These are phyloP conservation scores for Verticillium klebahnii DNA, from an alignment of 2,329 filamentous ascomycete genomes.

Conservation along the genomic window DNA sequence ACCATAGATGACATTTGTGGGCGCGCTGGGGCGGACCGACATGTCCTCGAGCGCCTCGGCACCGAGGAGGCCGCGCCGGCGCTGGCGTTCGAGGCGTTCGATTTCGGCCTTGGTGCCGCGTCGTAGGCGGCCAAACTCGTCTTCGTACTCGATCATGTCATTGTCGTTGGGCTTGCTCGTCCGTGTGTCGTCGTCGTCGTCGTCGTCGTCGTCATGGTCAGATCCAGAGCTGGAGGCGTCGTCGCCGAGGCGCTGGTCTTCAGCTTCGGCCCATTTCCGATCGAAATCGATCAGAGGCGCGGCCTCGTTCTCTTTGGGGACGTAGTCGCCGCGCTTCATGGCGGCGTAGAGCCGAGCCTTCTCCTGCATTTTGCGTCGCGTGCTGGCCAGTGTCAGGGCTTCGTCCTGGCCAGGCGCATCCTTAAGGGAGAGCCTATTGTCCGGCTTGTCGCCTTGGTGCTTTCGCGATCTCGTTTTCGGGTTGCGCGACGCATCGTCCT, in stretches of 20 bases:
- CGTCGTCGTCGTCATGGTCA: conserved; percentile 34
- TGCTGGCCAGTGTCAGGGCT: conserved; percentile 63
- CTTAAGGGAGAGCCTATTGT: conserved; percentile 44
- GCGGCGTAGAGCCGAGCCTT: conserved; percentile 85
- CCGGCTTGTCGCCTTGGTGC: conserved; percentile 17
- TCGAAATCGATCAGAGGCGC: conserved; percentile 87
- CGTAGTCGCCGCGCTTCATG: conserved; percentile 84
- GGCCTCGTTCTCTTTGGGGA: conserved; percentile 59
- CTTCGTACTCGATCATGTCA: conserved; percentile 78
- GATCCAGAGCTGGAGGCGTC: conserved; percentile 50
- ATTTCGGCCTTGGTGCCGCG: conserved; percentile 67
- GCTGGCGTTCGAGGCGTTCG: conserved; percentile 55
- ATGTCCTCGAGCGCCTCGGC: conserved; percentile 62
- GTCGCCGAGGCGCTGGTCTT: conserved; percentile 40
- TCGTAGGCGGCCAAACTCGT: conserved; percentile 86
- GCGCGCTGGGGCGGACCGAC: conserved; percentile 62
- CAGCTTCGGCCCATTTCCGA: conserved; percentile 81
- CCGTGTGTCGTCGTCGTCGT: conserved; percentile 19
- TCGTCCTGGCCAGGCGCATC: conserved; percentile 55
- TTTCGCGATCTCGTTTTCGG: conserved; percentile 49
- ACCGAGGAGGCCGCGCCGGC: conserved; percentile 45
- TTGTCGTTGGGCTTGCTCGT: conserved; percentile 30
- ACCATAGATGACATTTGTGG: conserved; percentile 73
- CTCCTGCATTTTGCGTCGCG: conserved; percentile 79
- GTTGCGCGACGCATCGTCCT: conserved; percentile 32